These are phyloP conservation scores for Strobilomyces confusus DNA, from an alignment of 768 basidiomycete species.

Conservation along the genomic window DNA sequence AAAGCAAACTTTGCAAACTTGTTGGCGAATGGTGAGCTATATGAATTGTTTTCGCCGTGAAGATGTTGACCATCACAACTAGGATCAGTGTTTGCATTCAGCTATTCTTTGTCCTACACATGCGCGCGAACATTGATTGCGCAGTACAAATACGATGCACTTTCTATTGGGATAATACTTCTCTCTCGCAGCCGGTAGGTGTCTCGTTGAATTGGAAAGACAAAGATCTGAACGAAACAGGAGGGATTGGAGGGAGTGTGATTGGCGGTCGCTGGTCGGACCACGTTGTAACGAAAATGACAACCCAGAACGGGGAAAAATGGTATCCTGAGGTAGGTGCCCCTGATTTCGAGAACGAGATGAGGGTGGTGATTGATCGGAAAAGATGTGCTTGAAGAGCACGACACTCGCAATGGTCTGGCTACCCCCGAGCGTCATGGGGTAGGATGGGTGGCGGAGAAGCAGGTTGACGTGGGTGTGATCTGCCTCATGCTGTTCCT, in stretches of 20 bases:
- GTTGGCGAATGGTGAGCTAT: slow-evolving; percentile 24
- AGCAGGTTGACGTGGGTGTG: slow-evolving; percentile 60
- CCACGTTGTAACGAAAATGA: slow-evolving; percentile 39
- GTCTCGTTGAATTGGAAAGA: background rate
- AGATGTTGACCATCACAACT: slow-evolving; percentile 9
- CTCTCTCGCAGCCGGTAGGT: slow-evolving; percentile 67
- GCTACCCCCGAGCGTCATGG: slow-evolving; percentile 56
- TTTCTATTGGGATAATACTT: slow-evolving; percentile 73
- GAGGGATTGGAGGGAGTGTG: slow-evolving; percentile 50
- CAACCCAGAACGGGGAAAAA: slow-evolving; percentile 41
- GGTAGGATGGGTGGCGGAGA: slow-evolving; percentile 73
- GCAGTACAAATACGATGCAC: slow-evolving; percentile 61
- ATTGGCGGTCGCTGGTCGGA: slow-evolving; percentile 61
- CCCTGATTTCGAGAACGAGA: background rate
- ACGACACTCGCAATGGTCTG: slow-evolving; percentile 51
- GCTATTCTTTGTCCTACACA: slow-evolving; percentile 70
- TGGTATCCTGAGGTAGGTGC: slow-evolving; percentile 61
- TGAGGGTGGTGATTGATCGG: background rate
- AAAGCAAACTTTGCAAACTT: slow-evolving; percentile 68
- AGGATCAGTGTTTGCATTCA: slow-evolving; percentile 71
- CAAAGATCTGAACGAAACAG: slow-evolving; percentile 20
- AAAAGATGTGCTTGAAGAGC: slow-evolving; percentile 69
- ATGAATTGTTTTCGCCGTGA: background rate
- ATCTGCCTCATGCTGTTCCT: slow-evolving; percentile 71
- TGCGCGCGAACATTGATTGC: slow-evolving; percentile 63